Percentiles rank a stretch among this genome's conserved stretches.
Conservation (phyloP, 805 yeast genomes). For the Schizosaccharomyces japonicus region DNA sequence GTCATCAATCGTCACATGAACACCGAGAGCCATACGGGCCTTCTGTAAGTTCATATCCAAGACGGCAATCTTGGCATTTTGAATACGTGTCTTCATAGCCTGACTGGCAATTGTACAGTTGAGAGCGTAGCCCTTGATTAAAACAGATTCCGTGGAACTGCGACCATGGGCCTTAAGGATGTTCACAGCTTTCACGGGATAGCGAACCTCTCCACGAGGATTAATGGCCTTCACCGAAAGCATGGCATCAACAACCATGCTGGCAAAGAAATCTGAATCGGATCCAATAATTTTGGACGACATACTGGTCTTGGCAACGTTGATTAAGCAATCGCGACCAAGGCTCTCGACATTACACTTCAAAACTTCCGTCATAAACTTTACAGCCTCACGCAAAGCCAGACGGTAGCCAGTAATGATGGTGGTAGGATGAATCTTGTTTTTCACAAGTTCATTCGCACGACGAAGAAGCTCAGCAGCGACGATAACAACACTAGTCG, state of each 20-base stretch:
- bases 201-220: constrained; percentile 63
- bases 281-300: constrained; percentile 85
- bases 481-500: constrained; percentile 89
- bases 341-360: constrained; percentile 56
- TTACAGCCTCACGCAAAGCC: constrained; percentile 73
- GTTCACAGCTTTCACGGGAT: constrained; percentile 93
- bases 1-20: constrained; percentile 84
- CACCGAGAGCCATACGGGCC: constrained; percentile 95
- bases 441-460: constrained; percentile 80
- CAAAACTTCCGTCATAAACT: constrained; percentile 64
- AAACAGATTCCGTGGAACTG: constrained; percentile 61
- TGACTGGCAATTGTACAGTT: constrained; percentile 94
- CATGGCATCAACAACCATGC: constrained; percentile 86
- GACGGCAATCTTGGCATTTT: constrained; percentile 58
- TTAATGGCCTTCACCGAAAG: constrained; percentile 81
- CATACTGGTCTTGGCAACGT: constrained; percentile 93
- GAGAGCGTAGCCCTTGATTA: constrained; percentile 83
- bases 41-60: constrained; percentile 83
- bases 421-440: constrained; percentile 92
- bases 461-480: constrained; percentile 79
- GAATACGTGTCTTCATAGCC: constrained; percentile 64
- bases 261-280: constrained; percentile 71
- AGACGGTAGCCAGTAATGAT: constrained; percentile 89
- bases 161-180: constrained; percentile 92
- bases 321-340: constrained; percentile 61